Conservation (phyloP, 192 early-diverging fungal species). For the Backusella tarrabulga region DNA sequence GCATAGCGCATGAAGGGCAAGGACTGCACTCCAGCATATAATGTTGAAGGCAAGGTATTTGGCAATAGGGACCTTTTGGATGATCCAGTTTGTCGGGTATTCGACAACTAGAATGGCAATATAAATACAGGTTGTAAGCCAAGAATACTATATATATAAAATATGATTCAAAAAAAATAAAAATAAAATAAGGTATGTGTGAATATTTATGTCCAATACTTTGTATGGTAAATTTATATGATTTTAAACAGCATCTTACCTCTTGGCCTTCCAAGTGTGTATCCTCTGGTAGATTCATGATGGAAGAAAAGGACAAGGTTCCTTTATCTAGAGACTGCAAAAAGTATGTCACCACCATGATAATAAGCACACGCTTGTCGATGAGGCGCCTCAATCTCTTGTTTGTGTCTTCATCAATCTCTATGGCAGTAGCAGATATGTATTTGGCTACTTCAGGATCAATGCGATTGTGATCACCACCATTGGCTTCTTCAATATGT, state of each 20-base stretch:
- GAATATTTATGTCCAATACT: neutral
- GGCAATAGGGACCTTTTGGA: constrained; percentile 21
- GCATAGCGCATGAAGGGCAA: constrained; percentile 15
- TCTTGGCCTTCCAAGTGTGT: constrained; percentile 8
- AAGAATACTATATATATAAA: constrained; percentile 11
- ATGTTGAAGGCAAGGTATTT: constrained; percentile 19
- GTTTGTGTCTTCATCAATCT: constrained; percentile 19
- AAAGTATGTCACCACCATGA: constrained; percentile 20
- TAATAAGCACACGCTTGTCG: constrained; percentile 1
- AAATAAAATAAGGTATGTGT: neutral
- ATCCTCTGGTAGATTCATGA: constrained; percentile 17
- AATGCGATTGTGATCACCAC: constrained; percentile 16
- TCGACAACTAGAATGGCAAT: constrained; percentile 20
- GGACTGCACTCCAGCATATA: constrained; percentile 12
- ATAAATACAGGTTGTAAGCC: constrained; percentile 24
- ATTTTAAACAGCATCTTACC: neutral
- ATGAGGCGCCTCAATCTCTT: constrained; percentile 14
- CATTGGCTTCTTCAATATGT: constrained; percentile 6
- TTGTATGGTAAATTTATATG: neutral
- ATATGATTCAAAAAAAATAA: neutral
- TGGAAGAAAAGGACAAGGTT: constrained; percentile 19
- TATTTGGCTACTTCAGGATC: constrained; percentile 25
- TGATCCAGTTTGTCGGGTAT: constrained; percentile 7
- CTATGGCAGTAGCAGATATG: neutral
- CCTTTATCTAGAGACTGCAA: constrained; percentile 23